Evolutionary conservation across 2,329 filamentous ascomycete genomes (phyloP).

Genomic region (Biscogniauxia sp.): DNA sequence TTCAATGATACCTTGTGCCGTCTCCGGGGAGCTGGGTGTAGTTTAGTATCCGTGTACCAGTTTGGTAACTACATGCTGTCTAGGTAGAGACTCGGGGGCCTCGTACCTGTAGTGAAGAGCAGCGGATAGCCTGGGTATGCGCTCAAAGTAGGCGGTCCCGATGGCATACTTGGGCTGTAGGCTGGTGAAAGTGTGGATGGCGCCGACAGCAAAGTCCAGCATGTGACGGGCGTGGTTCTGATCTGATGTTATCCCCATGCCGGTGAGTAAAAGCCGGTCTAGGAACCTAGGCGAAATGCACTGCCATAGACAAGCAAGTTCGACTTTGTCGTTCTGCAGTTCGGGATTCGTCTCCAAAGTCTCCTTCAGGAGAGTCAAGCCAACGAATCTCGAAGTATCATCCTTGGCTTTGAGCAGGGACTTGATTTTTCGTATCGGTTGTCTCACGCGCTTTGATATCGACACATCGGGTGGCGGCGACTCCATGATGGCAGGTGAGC

Average conservation of each 20-base stretch:
- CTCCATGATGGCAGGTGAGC: background rate
- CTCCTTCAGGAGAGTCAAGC: constrained; percentile 64
- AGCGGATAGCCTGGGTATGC: constrained; percentile 53
- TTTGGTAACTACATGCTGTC: background rate
- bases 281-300: constrained; percentile 62
- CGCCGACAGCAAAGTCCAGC: constrained; percentile 60
- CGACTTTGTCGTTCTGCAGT: constrained; percentile 46
- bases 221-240: constrained; percentile 54
- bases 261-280: constrained; percentile 59
- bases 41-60: constrained; percentile 7
- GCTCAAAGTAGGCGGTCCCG: constrained; percentile 44
- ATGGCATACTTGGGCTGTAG: constrained; percentile 51
- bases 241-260: constrained; percentile 35
- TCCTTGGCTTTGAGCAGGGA: constrained; percentile 57
- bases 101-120: constrained; percentile 54
- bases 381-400: constrained; percentile 68
- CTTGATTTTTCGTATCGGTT: constrained; percentile 47
- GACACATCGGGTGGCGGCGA: constrained; percentile 1
- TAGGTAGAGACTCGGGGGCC: background rate
- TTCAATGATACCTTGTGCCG: constrained; percentile 53
- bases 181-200: constrained; percentile 60
- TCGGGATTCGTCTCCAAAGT: constrained; percentile 58
- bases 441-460: background rate
- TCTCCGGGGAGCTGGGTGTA: constrained; percentile 47
- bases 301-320: constrained; percentile 54